A percentile compares a stretch with the other conserved stretches of the same genome.
These are phyloP conservation scores for Strobilomyces dryophilus DNA, from an alignment of 768 basidiomycete genomes.

Conservation along the genomic window DNA sequence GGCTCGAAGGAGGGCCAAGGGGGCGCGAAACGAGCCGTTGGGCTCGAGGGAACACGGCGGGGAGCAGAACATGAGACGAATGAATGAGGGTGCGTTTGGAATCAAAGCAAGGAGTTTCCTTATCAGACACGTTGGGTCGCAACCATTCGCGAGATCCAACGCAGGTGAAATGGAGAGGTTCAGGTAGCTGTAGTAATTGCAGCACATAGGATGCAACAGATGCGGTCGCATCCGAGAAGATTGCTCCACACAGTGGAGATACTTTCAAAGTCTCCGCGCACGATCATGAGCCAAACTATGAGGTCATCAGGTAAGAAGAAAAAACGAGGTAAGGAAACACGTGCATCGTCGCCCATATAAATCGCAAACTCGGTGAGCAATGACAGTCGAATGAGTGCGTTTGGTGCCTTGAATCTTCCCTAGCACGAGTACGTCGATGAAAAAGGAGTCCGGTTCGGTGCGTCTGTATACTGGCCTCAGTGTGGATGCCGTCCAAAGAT, in stretches of 20 bases:
- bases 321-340: no score
- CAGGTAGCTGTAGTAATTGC: slow-evolving; percentile 32
- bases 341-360: slow-evolving; percentile 66
- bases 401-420: no score
- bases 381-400: no score
- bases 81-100: slow-evolving; percentile 58
- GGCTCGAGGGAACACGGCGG: no score
- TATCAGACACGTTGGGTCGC: slow-evolving; percentile 56
- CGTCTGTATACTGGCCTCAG: no score
- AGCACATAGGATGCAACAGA: slow-evolving; percentile 50
- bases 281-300: slow-evolving; percentile 71
- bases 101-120: slow-evolving; percentile 57
- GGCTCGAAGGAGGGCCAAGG: no score
- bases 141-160: slow-evolving; percentile 67
- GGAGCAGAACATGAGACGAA: slow-evolving; percentile 74
- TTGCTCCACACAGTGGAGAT: slow-evolving; percentile 55
- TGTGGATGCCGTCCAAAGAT: no score
- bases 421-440: no score
- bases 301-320: slow-evolving; percentile 4
- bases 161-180: slow-evolving; percentile 42
- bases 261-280: slow-evolving; percentile 67
- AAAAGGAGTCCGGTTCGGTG: no score
- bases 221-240: no score
- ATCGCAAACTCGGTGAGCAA: slow-evolving; percentile 64
- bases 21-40: no score